A percentile compares a stretch with the other conserved stretches of the same genome.
Evolutionary conservation across 1,139 yeast species (phyloP).

Genomic region (Yamadazyma spencermartinsiae): DNA sequence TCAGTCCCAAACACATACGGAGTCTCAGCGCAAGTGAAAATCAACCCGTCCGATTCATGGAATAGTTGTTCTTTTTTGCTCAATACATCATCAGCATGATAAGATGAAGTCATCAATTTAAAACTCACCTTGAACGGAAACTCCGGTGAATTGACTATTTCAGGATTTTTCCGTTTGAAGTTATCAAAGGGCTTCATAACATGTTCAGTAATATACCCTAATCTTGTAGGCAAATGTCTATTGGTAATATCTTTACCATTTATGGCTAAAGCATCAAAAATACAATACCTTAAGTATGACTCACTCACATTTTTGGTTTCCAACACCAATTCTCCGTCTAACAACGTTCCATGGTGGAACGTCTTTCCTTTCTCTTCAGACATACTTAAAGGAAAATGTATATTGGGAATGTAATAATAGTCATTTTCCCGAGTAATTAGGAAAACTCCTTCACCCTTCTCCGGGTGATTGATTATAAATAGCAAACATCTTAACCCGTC

Average conservation of each 20-base stretch:
- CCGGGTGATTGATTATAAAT: slow-evolving; percentile 67
- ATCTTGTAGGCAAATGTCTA: slow-evolving; percentile 72
- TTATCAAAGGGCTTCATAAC: slow-evolving; percentile 80
- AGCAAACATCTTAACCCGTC: slow-evolving; percentile 88
- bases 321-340: slow-evolving; percentile 86
- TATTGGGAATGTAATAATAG: slow-evolving; percentile 74
- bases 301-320: slow-evolving; percentile 54
- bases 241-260: slow-evolving; percentile 72
- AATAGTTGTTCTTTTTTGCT: slow-evolving; percentile 70
- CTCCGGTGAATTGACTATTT: slow-evolving; percentile 59
- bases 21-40: slow-evolving; percentile 86
- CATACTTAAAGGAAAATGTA: slow-evolving; percentile 71
- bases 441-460: slow-evolving; percentile 73
- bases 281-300: slow-evolving; percentile 65
- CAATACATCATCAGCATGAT: slow-evolving; percentile 76
- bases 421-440: slow-evolving; percentile 84
- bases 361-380: slow-evolving; percentile 51
- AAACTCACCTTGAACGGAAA: slow-evolving; percentile 85
- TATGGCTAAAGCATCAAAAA: slow-evolving; percentile 87
- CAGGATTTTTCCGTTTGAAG: slow-evolving; percentile 67
- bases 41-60: slow-evolving; percentile 91
- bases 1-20: slow-evolving; percentile 92
- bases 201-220: slow-evolving; percentile 83
- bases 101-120: slow-evolving; percentile 85
- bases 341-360: slow-evolving; percentile 80